Evolutionary conservation across 78 protist species (phyloP).

Genomic region (Planoprotostelium fungivorum): DNA sequence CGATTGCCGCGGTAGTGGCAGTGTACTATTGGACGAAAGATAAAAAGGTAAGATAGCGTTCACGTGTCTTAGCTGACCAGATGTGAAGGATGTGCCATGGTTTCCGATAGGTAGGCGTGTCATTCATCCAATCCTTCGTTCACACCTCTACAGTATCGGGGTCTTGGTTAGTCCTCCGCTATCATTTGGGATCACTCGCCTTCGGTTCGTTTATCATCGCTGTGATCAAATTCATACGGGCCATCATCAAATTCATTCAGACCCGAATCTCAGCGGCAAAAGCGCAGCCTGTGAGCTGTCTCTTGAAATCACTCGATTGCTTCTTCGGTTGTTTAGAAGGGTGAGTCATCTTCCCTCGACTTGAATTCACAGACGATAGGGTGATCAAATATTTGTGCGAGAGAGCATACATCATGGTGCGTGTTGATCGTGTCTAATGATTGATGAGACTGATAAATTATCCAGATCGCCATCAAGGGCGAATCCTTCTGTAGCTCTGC

Average conservation of each 20-base stretch:
- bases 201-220: constrained; percentile 80
- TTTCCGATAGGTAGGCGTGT: constrained; percentile 45
- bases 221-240: constrained; percentile 72
- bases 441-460: background rate
- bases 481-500: constrained; percentile 72
- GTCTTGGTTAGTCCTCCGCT: constrained; percentile 57
- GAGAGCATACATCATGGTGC: constrained; percentile 83
- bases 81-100: constrained; percentile 34
- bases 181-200: constrained; percentile 84
- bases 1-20: constrained; percentile 74
- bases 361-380: background rate
- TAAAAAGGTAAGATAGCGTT: constrained; percentile 6
- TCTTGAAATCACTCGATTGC: constrained; percentile 65
- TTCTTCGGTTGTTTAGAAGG: constrained; percentile 74
- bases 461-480: constrained; percentile 26
- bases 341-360: background rate
- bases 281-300: constrained; percentile 19
- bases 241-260: constrained; percentile 44
- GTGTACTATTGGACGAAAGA: constrained; percentile 74
- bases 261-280: constrained; percentile 26
- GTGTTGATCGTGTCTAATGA: background rate
- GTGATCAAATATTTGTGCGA: constrained; percentile 74
- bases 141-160: too few relatives aligned
- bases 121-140: too few relatives aligned
- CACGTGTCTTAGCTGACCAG: background rate